Percentiles rank a stretch among this genome's conserved stretches.
These are phyloP conservation scores for Combretum micranthum DNA, from an alignment of 345 rosid genomes.

Conservation along the genomic window DNA sequence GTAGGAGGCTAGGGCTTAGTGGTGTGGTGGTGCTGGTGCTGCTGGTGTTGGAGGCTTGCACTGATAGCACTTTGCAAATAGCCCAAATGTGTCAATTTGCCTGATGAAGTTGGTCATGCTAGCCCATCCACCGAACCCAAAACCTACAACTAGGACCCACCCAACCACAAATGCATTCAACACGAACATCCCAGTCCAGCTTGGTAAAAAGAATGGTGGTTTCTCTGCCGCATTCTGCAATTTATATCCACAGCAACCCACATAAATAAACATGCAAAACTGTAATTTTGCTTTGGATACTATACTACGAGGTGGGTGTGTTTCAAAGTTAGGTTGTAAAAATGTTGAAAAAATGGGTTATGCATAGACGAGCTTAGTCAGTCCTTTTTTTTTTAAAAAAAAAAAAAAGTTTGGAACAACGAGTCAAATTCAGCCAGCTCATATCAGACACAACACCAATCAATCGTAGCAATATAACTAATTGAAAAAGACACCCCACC, in stretches of 20 bases:
- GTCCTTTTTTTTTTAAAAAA: too few relatives aligned
- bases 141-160: slow-evolving; percentile 86
- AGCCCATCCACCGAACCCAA: slow-evolving; percentile 99
- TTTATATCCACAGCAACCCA: not conserved
- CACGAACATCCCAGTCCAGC: slow-evolving; percentile 88
- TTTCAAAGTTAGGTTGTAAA: not conserved
- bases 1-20: not conserved
- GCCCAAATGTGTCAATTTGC: slow-evolving; percentile 89
- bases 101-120: slow-evolving; percentile 82
- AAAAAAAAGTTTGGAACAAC: not conserved
- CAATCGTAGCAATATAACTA: slow-evolving; percentile 38
- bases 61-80: slow-evolving; percentile 96
- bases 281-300: not conserved
- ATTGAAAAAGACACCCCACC: slow-evolving; percentile 44
- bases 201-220: slow-evolving; percentile 77
- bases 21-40: slow-evolving; percentile 18
- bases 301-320: not conserved
- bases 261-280: not conserved
- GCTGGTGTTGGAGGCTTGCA: slow-evolving; percentile 62
- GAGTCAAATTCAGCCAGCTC: slow-evolving; percentile 31
- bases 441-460: slow-evolving; percentile 11
- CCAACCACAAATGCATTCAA: slow-evolving; percentile 64
- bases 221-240: slow-evolving; percentile 91
- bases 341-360: not conserved
- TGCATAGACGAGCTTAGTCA: too few relatives aligned